These are phyloP conservation scores for Drechslerella stenobrocha DNA, from an alignment of 2,329 filamentous ascomycete species.

Conservation along the genomic window DNA sequence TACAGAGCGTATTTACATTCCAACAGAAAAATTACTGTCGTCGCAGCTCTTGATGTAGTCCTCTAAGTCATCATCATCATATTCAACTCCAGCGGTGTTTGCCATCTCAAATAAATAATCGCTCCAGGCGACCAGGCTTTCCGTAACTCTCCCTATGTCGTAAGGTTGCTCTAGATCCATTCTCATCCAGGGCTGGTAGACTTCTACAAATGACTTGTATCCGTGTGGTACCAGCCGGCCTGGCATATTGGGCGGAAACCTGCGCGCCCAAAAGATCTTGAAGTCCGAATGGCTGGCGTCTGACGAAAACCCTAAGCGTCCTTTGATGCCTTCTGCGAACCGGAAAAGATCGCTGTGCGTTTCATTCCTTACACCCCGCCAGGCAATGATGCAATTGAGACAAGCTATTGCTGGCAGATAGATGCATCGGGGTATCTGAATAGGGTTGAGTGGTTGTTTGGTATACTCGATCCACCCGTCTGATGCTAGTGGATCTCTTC, in stretches of 20 bases:
- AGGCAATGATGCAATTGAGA: conserved; percentile 35
- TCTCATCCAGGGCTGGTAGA: conserved; percentile 10
- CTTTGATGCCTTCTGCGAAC: conserved; percentile 30
- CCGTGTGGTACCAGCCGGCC: not conserved
- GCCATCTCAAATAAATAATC: conserved; percentile 15
- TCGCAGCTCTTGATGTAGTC: conserved; percentile 34
- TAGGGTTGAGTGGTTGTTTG: conserved; percentile 10
- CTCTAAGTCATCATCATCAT: conserved; percentile 42
- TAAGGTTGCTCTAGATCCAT: conserved; percentile 9
- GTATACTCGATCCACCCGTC: conserved; percentile 32
- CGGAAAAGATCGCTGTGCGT: conserved; percentile 36
- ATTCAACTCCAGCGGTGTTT: conserved; percentile 28
- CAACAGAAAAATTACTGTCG: not conserved
- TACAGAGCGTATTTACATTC: too few species aligned
- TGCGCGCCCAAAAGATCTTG: conserved; percentile 21
- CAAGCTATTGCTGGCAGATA: conserved; percentile 22
- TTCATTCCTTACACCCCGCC: conserved; percentile 22
- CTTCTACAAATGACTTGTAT: not conserved
- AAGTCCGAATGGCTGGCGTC: conserved; percentile 22
- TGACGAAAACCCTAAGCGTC: conserved; percentile 11
- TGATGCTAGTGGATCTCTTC: conserved; percentile 12
- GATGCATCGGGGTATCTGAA: conserved; percentile 32
- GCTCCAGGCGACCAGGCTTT: conserved; percentile 27
- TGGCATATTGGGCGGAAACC: conserved; percentile 7
- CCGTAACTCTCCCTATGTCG: conserved; percentile 8